Evolutionary conservation across 2,329 filamentous ascomycete genomes (phyloP).

Genomic region (Fusarium nisikadoi): DNA sequence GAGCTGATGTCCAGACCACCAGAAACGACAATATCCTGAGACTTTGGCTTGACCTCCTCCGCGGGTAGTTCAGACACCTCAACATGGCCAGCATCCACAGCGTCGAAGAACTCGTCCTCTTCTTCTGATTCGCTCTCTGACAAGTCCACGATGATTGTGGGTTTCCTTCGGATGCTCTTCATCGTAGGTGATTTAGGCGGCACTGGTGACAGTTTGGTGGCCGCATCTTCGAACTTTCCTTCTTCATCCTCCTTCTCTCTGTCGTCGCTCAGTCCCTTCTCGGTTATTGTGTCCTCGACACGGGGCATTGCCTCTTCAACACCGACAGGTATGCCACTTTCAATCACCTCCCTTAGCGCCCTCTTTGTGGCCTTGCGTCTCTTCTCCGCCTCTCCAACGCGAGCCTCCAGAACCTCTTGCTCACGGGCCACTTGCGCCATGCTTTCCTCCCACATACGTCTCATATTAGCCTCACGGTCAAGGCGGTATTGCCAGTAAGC

Average conservation of each 20-base stretch:
- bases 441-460: slow-evolving; percentile 98
- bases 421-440: slow-evolving; percentile 97
- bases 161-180: slow-evolving; percentile 62
- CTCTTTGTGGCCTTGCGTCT: slow-evolving; percentile 91
- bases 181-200: slow-evolving; percentile 23
- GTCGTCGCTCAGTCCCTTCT: slow-evolving; percentile 45
- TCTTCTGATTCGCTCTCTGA: slow-evolving; percentile 85
- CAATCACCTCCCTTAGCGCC: slow-evolving; percentile 86
- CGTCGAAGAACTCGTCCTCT: slow-evolving; percentile 96
- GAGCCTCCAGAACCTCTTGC: slow-evolving; percentile 89
- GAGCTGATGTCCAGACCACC: slow-evolving; percentile 72
- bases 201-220: slow-evolving; percentile 16
- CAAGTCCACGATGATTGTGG: slow-evolving; percentile 75
- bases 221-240: slow-evolving; percentile 39
- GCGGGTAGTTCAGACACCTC: slow-evolving; percentile 77
- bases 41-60: slow-evolving; percentile 55
- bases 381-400: slow-evolving; percentile 87
- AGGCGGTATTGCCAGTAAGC: slow-evolving; percentile 96
- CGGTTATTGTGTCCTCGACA: slow-evolving; percentile 45
- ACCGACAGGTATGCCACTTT: slow-evolving; percentile 56
- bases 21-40: slow-evolving; percentile 55
- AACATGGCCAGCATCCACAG: slow-evolving; percentile 91
- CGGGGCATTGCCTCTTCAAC: slow-evolving; percentile 45
- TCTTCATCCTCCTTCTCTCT: slow-evolving; percentile 34
- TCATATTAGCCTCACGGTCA: slow-evolving; percentile 89